Evolutionary conservation across 2,329 filamentous ascomycete species (phyloP), one percentile per base, ranked within the genome.

Genomic region (Akanthomyces dipterigenus): DNA sequence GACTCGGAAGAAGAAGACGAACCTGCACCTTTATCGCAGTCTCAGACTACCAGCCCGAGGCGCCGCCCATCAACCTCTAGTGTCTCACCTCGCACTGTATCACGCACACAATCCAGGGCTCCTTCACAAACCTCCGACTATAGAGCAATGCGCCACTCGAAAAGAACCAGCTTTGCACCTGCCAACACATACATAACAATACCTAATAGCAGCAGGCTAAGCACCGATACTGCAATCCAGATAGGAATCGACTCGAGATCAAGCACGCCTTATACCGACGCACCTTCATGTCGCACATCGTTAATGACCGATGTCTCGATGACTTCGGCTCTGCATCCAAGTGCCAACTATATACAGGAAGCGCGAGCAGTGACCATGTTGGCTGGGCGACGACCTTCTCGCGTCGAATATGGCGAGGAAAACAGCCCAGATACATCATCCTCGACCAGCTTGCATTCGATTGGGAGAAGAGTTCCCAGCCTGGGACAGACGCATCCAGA

Each of bases 161-260:
- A 76, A 61, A 72, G 74, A 14, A 68, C 77, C 5, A 80, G 73
- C 46, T 76, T 77, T 50, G 69, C 75, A 3, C 67, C 74, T 6
- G 71, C 73, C 2, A 76, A 73, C 16, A 78, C 79, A 31, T 78
- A 77, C 63, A 73, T 79, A 3, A 72, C 75, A 5, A 77, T 80
- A 22, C 78, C 76, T 1, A 68, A 66, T 26, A 64, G 14, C 26
- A 55, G 43, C 20, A 58, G 34, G 24, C 11, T 46, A 28, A 54
- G 38, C 31, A 54, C 26, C 20, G 38, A 38, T 16, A 46, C 57
- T 18, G 49, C 57, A 9, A 46, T 45, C 9, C 28, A 22, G 14
- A 64, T 4, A 61, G 64, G 7, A 20, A 24, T 65, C 22, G 63
- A 61, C 9, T 65, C 67, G 4, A 61, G 67, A n/a, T 67, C 69